Evolutionary conservation across 495 filamentous ascomycete genomes (phyloP), one percentile per base, ranked within the genome.

Genomic region (Aspergillus cavernicola): DNA sequence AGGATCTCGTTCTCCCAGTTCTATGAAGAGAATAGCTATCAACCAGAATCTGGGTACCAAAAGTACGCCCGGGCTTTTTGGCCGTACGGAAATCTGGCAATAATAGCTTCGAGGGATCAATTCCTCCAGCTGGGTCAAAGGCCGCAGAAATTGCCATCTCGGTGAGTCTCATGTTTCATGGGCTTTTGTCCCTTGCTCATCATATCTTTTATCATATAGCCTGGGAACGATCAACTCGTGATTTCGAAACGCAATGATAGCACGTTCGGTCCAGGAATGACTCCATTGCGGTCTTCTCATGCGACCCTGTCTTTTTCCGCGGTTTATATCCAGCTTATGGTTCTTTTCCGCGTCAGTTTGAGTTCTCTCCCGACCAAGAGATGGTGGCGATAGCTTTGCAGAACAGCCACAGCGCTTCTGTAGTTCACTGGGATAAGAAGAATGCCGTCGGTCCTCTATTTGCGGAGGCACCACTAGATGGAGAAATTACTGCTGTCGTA

Each of bases 191-290:
- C 2, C 7, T 13, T 26, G 22, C 39, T 24, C 5, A 44, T 13
- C 1, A 36, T 41, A 37, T 32, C 32, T 13, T 1, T 23, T n/a
- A 8, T 50, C 20, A 8, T 12, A 42, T n/a, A 59, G 60, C 55
- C 64, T 28, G 37, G 32, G n/a, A 65, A 64, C 44, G 52, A 54
- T 29, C 57, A 56, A 35, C 32, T 64, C 19, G 52, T 64, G 54
- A 71, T 85, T 50, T 83, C 81, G 18, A 86, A 87, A 56, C 83
- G 88, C 39, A 64, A 70, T 46, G 84, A 86, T 57, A 62, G 63
- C 28, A 64, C 71, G 24, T 80, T 84, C 59, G 53, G 45, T 18
- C 38, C 55, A 1, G 13, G 63, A 1, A 68, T 11, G 79, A 82
- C 65, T 73, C 74, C 0, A 53, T 82, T 5, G 59, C 73, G 6